A percentile compares a stretch with the other conserved stretches of the same genome.
Conservation (phyloP, 257 asterid genomes). For the Dorcoceras hygrometricum region DNA sequence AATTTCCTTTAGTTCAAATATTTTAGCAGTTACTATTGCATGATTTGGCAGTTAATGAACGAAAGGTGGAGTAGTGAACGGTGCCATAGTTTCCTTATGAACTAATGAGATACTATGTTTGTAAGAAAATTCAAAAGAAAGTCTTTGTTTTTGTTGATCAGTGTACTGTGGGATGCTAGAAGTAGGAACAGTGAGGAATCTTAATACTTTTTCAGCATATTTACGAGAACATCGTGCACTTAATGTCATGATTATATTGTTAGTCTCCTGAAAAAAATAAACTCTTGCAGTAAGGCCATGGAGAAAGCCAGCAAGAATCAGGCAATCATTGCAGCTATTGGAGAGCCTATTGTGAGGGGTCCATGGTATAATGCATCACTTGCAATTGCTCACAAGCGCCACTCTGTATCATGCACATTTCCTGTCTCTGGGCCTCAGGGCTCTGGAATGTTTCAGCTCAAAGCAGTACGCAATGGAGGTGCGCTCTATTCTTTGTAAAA, state of each 20-base stretch:
- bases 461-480: conserved; percentile 94
- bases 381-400: conserved; percentile 86
- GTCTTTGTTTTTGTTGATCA: background rate
- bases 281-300: conserved; percentile 82
- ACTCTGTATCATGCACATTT: conserved; percentile 85
- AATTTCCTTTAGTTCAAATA: background rate
- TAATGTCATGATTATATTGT: background rate
- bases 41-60: background rate
- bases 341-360: conserved; percentile 88
- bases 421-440: conserved; percentile 97
- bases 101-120: background rate
- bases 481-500: conserved; percentile 3
- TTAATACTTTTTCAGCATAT: background rate
- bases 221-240: background rate
- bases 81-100: background rate
- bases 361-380: conserved; percentile 99
- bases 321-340: conserved; percentile 68
- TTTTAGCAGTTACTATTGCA: background rate
- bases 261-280: background rate
- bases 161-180: background rate
- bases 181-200: background rate
- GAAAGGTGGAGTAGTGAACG: background rate
- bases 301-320: conserved; percentile 77
- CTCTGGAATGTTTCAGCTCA: conserved; percentile 82
- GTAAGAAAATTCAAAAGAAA: too few relatives aligned